Conservation (phyloP, 2,329 filamentous ascomycete species). For the Stemphylium lycopersici region DNA sequence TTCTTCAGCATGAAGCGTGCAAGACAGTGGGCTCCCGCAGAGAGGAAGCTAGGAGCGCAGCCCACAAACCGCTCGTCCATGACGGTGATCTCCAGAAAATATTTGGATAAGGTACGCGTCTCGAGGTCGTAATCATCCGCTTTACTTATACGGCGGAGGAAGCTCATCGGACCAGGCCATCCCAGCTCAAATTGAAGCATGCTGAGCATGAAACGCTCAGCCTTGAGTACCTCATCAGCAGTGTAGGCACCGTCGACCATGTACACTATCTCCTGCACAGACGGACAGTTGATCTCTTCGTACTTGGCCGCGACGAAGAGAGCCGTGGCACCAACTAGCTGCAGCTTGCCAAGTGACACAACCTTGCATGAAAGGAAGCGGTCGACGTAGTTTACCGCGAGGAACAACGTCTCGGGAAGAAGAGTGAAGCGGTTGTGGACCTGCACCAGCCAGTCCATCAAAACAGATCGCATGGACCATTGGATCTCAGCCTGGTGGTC, state of each 20-base stretch:
- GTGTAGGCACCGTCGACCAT: slow-evolving; percentile 96
- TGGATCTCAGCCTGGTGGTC: slow-evolving; percentile 95
- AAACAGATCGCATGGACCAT: slow-evolving; percentile 96
- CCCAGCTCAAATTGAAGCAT: slow-evolving; percentile 96
- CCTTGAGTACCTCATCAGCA: slow-evolving; percentile 91
- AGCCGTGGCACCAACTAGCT: slow-evolving; percentile 93
- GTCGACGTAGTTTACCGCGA: slow-evolving; percentile 96
- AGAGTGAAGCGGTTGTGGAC: slow-evolving; percentile 91
- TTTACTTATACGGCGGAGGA: slow-evolving; percentile 95
- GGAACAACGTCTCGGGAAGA: slow-evolving; percentile 91
- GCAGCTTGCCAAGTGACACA: slow-evolving; percentile 91
- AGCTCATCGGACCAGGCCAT: slow-evolving; percentile 99
- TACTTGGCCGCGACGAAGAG: slow-evolving; percentile 97
- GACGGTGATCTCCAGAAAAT: slow-evolving; percentile 94
- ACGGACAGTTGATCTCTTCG: slow-evolving; percentile 98
- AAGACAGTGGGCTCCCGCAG: slow-evolving; percentile 90
- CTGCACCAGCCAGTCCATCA: slow-evolving; percentile 98
- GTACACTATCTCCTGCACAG: slow-evolving; percentile 92
- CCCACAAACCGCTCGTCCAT: slow-evolving; percentile 98
- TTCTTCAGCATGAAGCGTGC: slow-evolving; percentile 87
- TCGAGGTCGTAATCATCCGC: slow-evolving; percentile 97
- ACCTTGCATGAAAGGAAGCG: slow-evolving; percentile 94
- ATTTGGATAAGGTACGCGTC: slow-evolving; percentile 93
- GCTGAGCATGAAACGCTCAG: slow-evolving; percentile 96
- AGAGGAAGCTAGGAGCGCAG: slow-evolving; percentile 85